Evolutionary conservation across 768 basidiomycete species (phyloP).

Genomic region (Boletus edulis): DNA sequence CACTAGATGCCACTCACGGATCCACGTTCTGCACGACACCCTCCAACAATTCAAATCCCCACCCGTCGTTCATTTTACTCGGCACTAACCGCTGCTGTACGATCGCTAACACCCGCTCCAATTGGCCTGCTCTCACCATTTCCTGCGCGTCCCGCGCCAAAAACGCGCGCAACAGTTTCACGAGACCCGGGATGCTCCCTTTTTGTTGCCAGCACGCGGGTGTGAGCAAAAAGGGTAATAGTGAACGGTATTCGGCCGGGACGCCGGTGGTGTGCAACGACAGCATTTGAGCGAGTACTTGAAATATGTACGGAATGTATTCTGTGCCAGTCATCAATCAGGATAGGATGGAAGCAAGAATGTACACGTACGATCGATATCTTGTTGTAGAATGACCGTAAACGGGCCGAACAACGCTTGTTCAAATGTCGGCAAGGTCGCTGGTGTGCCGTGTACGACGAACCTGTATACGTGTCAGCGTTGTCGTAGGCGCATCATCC

Average conservation of each 20-base stretch:
- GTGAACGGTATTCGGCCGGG: slow-evolving; percentile 72
- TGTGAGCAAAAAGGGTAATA: slow-evolving; percentile 81
- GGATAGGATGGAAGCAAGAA: too few species aligned
- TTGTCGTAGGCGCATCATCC: slow-evolving; percentile 45
- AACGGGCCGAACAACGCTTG: too few species aligned
- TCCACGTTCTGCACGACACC: slow-evolving; percentile 70
- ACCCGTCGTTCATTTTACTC: slow-evolving; percentile 82
- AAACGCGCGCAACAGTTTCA: slow-evolving; percentile 83
- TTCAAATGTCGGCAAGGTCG: too few species aligned
- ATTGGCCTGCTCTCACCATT: slow-evolving; percentile 70
- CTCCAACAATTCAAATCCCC: slow-evolving; percentile 89
- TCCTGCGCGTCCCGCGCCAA: slow-evolving; percentile 63
- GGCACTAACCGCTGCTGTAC: slow-evolving; percentile 88
- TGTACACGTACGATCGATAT: too few species aligned
- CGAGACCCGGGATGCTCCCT: slow-evolving; percentile 92
- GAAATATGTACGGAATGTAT: slow-evolving; percentile 96
- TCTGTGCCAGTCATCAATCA: too few species aligned
- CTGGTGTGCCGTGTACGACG: too few species aligned
- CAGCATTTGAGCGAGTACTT: slow-evolving; percentile 94
- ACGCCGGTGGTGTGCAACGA: slow-evolving; percentile 67
- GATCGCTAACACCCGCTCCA: slow-evolving; percentile 79
- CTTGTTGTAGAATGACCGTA: too few species aligned
- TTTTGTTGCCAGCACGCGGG: slow-evolving; percentile 90
- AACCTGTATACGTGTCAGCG: too few species aligned
- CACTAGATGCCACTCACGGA: slow-evolving; percentile 50